These are phyloP conservation scores for Dryas drummondii DNA, from an alignment of 306 rosid genomes.

Conservation along the genomic window DNA sequence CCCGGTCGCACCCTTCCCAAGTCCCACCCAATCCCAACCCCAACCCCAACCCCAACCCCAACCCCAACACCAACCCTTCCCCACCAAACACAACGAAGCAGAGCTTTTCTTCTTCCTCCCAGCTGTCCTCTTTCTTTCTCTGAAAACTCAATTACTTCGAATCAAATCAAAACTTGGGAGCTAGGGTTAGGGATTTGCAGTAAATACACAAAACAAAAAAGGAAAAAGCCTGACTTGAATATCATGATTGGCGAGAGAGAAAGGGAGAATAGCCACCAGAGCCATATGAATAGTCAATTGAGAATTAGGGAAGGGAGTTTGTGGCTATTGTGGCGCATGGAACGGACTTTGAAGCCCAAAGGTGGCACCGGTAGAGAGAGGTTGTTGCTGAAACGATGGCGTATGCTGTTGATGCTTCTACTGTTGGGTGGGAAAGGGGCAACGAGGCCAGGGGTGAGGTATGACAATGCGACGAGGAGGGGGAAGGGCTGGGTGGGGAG, in stretches of 20 bases:
- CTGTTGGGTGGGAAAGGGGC: slow-evolving; percentile 46
- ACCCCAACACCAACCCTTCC: too few species aligned
- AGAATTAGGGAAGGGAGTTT: slow-evolving; percentile 40
- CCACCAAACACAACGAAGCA: too few species aligned
- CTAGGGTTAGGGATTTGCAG: not conserved
- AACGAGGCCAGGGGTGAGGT: slow-evolving; percentile 41
- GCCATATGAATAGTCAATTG: slow-evolving; percentile 93
- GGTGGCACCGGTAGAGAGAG: slow-evolving; percentile 44
- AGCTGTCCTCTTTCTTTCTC: too few species aligned
- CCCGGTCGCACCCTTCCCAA: too few species aligned
- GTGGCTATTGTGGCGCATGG: slow-evolving; percentile 39
- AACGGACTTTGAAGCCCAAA: slow-evolving; percentile 56
- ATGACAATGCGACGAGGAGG: too few species aligned
- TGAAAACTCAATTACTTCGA: slow-evolving; percentile 3
- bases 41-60: too few species aligned
- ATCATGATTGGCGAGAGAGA: slow-evolving; percentile 89
- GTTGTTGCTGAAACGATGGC: slow-evolving; percentile 38
- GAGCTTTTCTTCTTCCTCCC: too few species aligned
- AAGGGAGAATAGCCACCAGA: slow-evolving; percentile 80
- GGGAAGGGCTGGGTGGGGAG: too few species aligned
- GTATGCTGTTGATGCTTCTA: slow-evolving; percentile 31
- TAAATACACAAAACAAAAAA: not conserved
- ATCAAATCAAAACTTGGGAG: not conserved
- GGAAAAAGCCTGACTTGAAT: slow-evolving; percentile 53
- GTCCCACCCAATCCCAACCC: too few species aligned